Percentiles rank a stretch among this genome's conserved stretches.
Evolutionary conservation across 352 stramenopile genomes (phyloP).

Genomic region (Phytophthora kernoviae): DNA sequence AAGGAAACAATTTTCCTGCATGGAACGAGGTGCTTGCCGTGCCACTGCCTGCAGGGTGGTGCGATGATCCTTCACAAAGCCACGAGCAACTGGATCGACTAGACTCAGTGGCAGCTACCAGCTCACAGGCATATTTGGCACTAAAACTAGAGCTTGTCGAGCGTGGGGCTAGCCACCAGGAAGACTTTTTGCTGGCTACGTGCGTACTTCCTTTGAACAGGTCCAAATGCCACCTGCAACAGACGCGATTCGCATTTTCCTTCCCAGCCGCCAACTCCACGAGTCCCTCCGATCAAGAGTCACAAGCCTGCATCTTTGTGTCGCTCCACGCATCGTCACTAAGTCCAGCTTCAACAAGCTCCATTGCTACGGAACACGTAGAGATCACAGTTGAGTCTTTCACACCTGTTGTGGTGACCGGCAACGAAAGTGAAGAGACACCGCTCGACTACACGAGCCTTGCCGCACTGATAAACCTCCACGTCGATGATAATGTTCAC

Average conservation of each 20-base stretch:
- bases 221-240: slow-evolving; percentile 22
- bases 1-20: slow-evolving; percentile 30
- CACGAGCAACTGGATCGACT: slow-evolving; percentile 6
- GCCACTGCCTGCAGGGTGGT: slow-evolving; percentile 52
- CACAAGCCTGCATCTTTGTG: slow-evolving; percentile 20
- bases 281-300: not conserved
- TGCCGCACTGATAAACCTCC: slow-evolving; percentile 9
- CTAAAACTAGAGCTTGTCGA: slow-evolving; percentile 68
- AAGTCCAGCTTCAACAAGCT: not conserved
- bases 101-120: not conserved
- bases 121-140: not conserved
- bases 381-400: slow-evolving; percentile 31
- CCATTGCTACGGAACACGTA: slow-evolving; percentile 19
- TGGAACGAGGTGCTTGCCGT: slow-evolving; percentile 81
- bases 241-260: slow-evolving; percentile 33
- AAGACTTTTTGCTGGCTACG: slow-evolving; percentile 57
- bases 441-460: slow-evolving; percentile 23
- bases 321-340: slow-evolving; percentile 19
- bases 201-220: slow-evolving; percentile 32
- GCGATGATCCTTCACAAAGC: not conserved
- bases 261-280: slow-evolving; percentile 19
- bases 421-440: slow-evolving; percentile 23
- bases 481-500: not conserved
- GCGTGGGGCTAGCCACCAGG: slow-evolving; percentile 62
- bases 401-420: slow-evolving; percentile 31